Evolutionary conservation across 1,284 basidiomycete genomes (phyloP), one percentile per base, ranked within the genome.

Genomic region (Rhodofomes roseus): DNA sequence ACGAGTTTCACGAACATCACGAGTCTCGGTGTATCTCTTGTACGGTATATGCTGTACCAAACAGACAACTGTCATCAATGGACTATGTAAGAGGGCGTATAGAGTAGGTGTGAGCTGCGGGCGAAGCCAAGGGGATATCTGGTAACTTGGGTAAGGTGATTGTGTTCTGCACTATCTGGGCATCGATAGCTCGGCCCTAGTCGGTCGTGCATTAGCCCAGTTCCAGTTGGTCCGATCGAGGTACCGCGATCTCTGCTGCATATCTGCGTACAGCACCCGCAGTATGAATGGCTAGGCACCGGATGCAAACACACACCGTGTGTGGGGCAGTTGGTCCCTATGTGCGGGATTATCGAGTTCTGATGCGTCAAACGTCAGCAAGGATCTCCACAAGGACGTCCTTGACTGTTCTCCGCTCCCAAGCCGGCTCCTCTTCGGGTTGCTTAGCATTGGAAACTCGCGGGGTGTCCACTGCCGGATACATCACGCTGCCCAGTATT

Each of bases 401-500:
- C 68, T 87, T 87, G 29, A 87, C 77, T 22, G 77, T 81, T 60
- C 72, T 76, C 61, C 78, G 74, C 56, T 68, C 66, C 67, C 70
- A 70, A 22, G 62, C 67, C 5, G 55, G 62, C 59, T 55, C 58
- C 14, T 36, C 59, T 18, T 29, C 55, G n/a, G 36, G 5, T 57
- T 25, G 60, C 23, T 55, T 14, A 29, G 60, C 36, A 20, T 29
- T 7, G 43, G 55, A 46, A 40, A 31, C 23, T 23, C 27, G 52
- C 54, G 29, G 58, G 29, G 54, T 60, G 27, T 40, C 58, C 14
- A 68, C 70, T 4, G 75, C 74, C n/a, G 71, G 69, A 57, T 69
- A 86, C 64, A 86, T 71, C 0, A 81, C 77, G 61, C 87, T 84
- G 8, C 82, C 82, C 58, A 90, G 69, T 1, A 89, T 71, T 68